These are phyloP conservation scores for Pseudozyma thailandica DNA, from an alignment of 1,284 basidiomycete genomes.

Conservation along the genomic window DNA sequence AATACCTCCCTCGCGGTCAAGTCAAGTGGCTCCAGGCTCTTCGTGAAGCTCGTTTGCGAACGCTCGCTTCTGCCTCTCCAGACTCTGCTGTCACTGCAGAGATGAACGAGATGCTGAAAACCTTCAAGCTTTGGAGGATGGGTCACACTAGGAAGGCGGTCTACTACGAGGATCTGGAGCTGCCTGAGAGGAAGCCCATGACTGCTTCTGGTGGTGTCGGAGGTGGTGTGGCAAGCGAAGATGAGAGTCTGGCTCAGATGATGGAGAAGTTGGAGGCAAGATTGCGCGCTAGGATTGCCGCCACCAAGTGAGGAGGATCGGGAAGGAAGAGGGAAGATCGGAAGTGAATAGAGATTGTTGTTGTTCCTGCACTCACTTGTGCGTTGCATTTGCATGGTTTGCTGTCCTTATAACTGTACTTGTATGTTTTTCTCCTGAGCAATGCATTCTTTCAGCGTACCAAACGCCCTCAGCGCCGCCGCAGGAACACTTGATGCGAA, in stretches of 20 bases:
- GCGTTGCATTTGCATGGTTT: slow-evolving; percentile 5
- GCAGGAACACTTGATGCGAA: too few species aligned
- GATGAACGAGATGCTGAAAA: slow-evolving; percentile 46
- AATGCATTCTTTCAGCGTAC: too few species aligned
- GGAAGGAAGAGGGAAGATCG: not conserved
- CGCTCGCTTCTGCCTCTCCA: slow-evolving; percentile 10
- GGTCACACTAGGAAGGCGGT: slow-evolving; percentile 49
- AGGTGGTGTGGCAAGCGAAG: slow-evolving; percentile 31
- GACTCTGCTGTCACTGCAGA: slow-evolving; percentile 23
- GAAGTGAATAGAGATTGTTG: not conserved
- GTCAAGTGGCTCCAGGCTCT: slow-evolving; percentile 42
- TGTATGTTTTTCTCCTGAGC: not conserved
- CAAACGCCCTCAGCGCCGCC: too few species aligned
- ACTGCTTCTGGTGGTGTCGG: slow-evolving; percentile 47
- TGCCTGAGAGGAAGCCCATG: slow-evolving; percentile 46
- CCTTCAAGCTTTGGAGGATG: slow-evolving; percentile 49
- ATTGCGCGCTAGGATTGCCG: slow-evolving; percentile 36
- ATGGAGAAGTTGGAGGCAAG: slow-evolving; percentile 49
- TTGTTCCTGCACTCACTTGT: not conserved
- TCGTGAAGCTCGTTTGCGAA: slow-evolving; percentile 26
- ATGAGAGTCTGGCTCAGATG: slow-evolving; percentile 37
- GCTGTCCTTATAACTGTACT: slow-evolving; percentile 1
- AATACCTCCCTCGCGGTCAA: slow-evolving; percentile 37
- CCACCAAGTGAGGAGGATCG: slow-evolving; percentile 30
- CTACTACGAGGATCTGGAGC: slow-evolving; percentile 43